Conservation (phyloP, 2,329 filamentous ascomycete species). For the Colletotrichum neosansevieriae region DNA sequence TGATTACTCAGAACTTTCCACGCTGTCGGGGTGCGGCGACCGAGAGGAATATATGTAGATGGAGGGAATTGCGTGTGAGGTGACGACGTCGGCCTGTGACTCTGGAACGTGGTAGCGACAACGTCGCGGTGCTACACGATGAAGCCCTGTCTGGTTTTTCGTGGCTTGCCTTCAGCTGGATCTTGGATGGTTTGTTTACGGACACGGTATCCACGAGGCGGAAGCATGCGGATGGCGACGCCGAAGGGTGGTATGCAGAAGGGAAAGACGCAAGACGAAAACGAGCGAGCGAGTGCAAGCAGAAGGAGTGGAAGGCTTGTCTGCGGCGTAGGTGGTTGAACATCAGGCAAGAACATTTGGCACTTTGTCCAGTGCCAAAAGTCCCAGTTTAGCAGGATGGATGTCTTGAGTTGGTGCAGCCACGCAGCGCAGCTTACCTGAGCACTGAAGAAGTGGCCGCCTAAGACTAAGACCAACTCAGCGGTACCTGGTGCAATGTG, state of each 20-base stretch:
- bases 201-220: constrained; percentile 19
- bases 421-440: constrained; percentile 33
- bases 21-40: constrained; percentile 20
- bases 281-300: constrained; percentile 14
- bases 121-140: constrained; percentile 15
- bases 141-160: constrained; percentile 11
- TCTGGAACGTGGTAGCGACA: constrained; percentile 14
- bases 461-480: constrained; percentile 22
- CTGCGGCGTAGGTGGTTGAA: constrained; percentile 14
- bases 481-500: neutral
- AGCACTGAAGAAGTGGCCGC: constrained; percentile 6
- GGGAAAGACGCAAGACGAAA: constrained; percentile 15
- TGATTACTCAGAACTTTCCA: constrained; percentile 32
- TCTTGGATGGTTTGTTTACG: constrained; percentile 23
- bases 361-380: neutral
- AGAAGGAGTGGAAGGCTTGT: neutral
- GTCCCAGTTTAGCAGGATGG: neutral
- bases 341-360: no score
- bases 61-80: constrained; percentile 9
- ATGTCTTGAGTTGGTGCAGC: constrained; percentile 24
- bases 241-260: constrained; percentile 25
- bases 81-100: constrained; percentile 9
- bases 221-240: constrained; percentile 32
- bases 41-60: constrained; percentile 28
- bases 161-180: constrained; percentile 38